Evolutionary conservation across 164 flowering plant species (phyloP), one percentile per base, ranked within the genome.

Genomic region (Buxus sempervirens): DNA sequence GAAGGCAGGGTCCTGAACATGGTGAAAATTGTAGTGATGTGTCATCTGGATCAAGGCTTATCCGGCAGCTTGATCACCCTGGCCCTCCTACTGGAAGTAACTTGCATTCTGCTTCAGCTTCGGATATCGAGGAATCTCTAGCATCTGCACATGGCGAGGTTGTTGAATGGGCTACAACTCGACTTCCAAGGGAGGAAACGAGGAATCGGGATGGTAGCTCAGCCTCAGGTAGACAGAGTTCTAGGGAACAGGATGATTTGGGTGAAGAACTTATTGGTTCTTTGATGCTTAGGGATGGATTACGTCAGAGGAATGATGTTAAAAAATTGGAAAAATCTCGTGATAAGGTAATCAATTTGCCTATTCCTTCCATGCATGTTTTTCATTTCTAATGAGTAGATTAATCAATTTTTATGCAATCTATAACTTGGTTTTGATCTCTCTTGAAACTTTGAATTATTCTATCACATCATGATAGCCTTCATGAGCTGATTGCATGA

Each of bases 41-140:
- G 20, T 60, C 69, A 0, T 32, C 18, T 22, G 65, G 57, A 15
- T 12, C 71, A 5, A 77, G 82, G 60, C 80, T 84, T 4, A 55
- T 68, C 60, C 63, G 56, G 54, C 96, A 87, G 86, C 79, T 85
- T 77, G 94, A 87, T 71, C 82, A 41, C 22, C 96, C 87, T 21
- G 88, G 87, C 22, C 83, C 77, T 0, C 82, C 87, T 0, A 16
- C 78, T 12, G 90, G 98, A 25, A 82, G 82, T 75, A 75, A 68
- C 41, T 79, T 84, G 36, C 86, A 79, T 64, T 88, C 96, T 14
- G 88, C 67, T 54, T 69, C 79, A 15, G 86, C 75, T 0, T 65
- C 71, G 5, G 89, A 83, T 65, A 65, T 80, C 55, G 89, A 85
- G 70, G 86, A 84, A 65, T 73, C 87, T 53, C 22, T 80, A 60